Evolutionary conservation across 768 basidiomycete species (phyloP), one percentile per base, ranked within the genome.

Genomic region (Boletus rubroflammeus): DNA sequence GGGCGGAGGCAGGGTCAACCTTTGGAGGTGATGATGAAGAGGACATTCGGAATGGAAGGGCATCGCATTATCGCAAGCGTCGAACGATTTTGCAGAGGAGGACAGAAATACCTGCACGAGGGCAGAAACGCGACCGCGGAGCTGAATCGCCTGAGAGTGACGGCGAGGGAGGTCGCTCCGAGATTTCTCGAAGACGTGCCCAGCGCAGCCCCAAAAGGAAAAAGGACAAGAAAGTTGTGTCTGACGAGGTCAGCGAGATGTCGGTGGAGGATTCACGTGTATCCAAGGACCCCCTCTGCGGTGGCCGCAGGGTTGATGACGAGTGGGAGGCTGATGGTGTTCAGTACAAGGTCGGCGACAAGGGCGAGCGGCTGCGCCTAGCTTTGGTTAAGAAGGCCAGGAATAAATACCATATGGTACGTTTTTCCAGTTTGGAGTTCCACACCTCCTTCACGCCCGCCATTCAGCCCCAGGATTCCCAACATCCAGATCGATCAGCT

Each of bases 311-410:
- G 54, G 78, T 88, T 54, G 88, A 88, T 26, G 89, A 92, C 32
- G 79, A 85, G 66, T 93, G 90, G 90, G 82, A 86, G 59, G 79
- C 70, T 32, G 84, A 86, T 61, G 88, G 85, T 40, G 73, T 86
- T 34, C 74, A 72, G 50, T 91, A 81, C 72, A 91, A 88, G 70
- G 80, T 91, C 53, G 85, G 85, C 1, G 76, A 76, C 9, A 84
- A 86, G 51, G 88, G 87, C 21, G 81, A 86, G 60, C 75, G 86
- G 28, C 74, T 90, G 44, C 81, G 87, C 26, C 84, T 84, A 55
- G 80, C 82, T 28, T 70, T 90, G 61, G 80, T 92, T 41, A 90
- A 84, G 73, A 86, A 83, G 70, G 80, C 81, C 17, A 79, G 81
- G 57, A 84, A 80, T 50, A 83, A 81, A 59, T 90, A 85, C 62